These are phyloP conservation scores for Coniochaeta ligniaria DNA, from an alignment of 2,329 filamentous ascomycete species.

Conservation along the genomic window DNA sequence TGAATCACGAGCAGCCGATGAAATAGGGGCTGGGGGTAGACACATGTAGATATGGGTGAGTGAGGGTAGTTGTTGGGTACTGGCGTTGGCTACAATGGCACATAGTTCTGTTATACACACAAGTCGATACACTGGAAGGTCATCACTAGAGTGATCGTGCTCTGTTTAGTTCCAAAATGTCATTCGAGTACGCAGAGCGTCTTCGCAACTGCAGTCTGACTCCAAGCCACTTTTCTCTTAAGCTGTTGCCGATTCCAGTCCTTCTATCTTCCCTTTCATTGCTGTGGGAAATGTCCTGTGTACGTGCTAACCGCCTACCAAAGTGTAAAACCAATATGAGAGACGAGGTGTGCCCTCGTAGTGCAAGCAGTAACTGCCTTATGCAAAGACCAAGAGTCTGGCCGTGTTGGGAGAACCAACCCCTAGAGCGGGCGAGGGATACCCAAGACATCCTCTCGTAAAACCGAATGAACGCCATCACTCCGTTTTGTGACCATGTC, in stretches of 20 bases:
- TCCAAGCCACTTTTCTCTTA: background rate
- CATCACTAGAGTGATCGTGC: background rate
- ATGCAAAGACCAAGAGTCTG: background rate
- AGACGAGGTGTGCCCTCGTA: background rate
- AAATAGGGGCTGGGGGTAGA: background rate
- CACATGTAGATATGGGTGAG: background rate
- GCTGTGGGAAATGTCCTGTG: background rate
- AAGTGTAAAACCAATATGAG: background rate
- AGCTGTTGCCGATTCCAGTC: background rate
- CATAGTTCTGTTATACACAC: background rate
- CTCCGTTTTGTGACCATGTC: background rate
- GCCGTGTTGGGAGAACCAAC: background rate
- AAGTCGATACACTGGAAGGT: background rate
- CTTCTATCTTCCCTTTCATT: background rate
- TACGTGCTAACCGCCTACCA: background rate
- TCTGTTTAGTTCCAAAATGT: background rate
- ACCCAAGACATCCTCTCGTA: background rate
- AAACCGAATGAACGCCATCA: background rate
- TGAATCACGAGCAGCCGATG: slow-evolving; percentile 8
- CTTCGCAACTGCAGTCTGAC: background rate
- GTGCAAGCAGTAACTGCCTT: background rate
- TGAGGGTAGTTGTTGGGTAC: background rate
- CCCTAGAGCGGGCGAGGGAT: background rate
- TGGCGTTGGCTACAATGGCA: background rate
- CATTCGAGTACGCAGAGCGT: background rate